Base-by-base conservation (phyloP, 768 basidiomycete species). In the Auriscalpium vulgare region DNA sequence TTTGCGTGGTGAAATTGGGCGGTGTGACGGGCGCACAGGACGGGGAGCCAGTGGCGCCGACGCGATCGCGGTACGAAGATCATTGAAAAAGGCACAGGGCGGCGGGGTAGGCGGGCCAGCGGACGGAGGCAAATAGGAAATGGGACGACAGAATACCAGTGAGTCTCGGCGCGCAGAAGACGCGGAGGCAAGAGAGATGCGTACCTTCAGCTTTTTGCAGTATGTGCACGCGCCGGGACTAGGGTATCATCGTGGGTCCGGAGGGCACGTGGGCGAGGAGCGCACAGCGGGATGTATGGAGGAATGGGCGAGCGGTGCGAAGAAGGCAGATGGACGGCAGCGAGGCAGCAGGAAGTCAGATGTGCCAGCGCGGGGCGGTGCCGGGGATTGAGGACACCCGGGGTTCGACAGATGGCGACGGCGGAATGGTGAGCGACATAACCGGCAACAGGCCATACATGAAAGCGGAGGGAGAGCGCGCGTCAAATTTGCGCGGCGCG, bases 191-290 rank as follows among this genome's bases (percentile, higher is more conserved):
- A 17, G 19, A 62, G 50, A 53, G 49, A 56, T 36, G 72, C 82
- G 56, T 71, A 86, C 88, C 85, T 92, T 92, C 64, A 91, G 82
- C 66, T 84, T 87, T 70, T 91, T 92, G 79, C 90, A 92, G 65
- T 91, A 83, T 3, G 80, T 86, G 69, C 90, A 92, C 45, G 90
- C 90, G 56, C 90, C 88, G 59, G 85, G 83, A 45, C 88, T 91
- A 68, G 45, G 36, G 23, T 37, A 37, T 48, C 17, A 50, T 51
- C 55, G 47, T 23, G 17, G 47, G 47, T 34, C 10, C 50, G 47
- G 23, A 36, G 21, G 51, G 29, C 52, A 23, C 11, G 51, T 55
- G 37, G 23, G 50, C n/a, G 10, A 53, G 44, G 51, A 29, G 29
- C 29, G 16, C 10, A 35, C 17, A 34, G 49, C 50, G 47, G n/a